These are phyloP conservation scores for Biancaea sappan DNA, from an alignment of 306 rosid genomes.

Conservation along the genomic window DNA sequence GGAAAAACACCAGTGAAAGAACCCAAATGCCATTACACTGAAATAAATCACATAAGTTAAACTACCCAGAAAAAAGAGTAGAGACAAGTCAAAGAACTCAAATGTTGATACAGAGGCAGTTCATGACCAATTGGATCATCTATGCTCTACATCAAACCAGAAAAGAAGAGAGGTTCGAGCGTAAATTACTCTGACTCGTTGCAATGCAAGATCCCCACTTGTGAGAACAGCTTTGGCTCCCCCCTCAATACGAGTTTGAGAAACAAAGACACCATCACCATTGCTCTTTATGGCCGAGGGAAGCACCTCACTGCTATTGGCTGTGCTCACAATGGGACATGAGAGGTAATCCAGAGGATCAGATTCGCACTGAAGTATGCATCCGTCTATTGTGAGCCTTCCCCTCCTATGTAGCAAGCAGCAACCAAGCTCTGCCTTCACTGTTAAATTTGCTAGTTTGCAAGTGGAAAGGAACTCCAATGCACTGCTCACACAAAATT, in stretches of 20 bases:
- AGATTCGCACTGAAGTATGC: constrained; percentile 87
- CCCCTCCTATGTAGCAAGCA: constrained; percentile 94
- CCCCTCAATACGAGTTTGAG: constrained; percentile 94
- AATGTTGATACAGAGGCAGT: constrained; percentile 33
- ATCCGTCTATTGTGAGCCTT: constrained; percentile 80
- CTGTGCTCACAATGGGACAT: constrained; percentile 84
- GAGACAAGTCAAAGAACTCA: constrained; percentile 2
- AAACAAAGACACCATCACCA: constrained; percentile 72
- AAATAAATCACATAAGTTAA: neutral
- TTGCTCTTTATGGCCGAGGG: constrained; percentile 50
- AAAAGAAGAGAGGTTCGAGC: constrained; percentile 76
- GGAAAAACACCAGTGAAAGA: constrained; percentile 35
- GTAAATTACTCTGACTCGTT: constrained; percentile 90
- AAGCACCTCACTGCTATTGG: constrained; percentile 44
- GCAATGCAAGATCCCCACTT: constrained; percentile 75
- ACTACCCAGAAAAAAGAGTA: neutral
- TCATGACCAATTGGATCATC: constrained; percentile 30
- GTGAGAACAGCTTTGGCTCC: constrained; percentile 91
- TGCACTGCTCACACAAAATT: constrained; percentile 72
- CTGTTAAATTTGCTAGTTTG: constrained; percentile 85
- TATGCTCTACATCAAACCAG: constrained; percentile 91
- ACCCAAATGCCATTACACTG: constrained; percentile 18
- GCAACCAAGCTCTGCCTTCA: constrained; percentile 92
- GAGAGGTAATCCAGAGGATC: constrained; percentile 87
- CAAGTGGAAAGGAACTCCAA: constrained; percentile 85